Conservation (phyloP, 1,139 yeast genomes). For the Casaregolazyma lundiana region DNA sequence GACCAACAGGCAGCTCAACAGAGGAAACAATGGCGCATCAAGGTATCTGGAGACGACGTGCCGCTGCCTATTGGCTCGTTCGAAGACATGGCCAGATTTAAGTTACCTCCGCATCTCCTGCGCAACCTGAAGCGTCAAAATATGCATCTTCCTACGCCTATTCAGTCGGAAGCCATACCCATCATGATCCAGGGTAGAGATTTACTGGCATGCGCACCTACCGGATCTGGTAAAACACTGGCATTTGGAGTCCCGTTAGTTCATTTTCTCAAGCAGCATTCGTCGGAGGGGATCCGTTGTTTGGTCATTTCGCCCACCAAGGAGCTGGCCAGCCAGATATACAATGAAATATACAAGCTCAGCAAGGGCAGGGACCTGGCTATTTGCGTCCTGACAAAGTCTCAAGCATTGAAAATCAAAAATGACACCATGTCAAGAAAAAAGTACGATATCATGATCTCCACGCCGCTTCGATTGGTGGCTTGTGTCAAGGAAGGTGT, state of each 20-base stretch:
- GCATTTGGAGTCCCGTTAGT: constrained; percentile 83
- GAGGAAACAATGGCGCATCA: constrained; percentile 54
- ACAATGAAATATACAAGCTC: constrained; percentile 59
- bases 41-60: constrained; percentile 69
- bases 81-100: constrained; percentile 68
- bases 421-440: constrained; percentile 46
- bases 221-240: constrained; percentile 89
- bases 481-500: constrained; percentile 64
- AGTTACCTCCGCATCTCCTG: constrained; percentile 58
- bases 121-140: constrained; percentile 63
- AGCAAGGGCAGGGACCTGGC: constrained; percentile 49
- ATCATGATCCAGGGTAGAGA: constrained; percentile 60
- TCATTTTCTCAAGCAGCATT: constrained; percentile 40
- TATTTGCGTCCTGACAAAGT: constrained; percentile 67
- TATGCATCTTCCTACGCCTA: constrained; percentile 83
- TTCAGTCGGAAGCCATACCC: constrained; percentile 85
- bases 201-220: constrained; percentile 84
- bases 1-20: constrained; percentile 54
- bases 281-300: constrained; percentile 54
- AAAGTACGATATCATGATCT: constrained; percentile 73
- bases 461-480: constrained; percentile 85
- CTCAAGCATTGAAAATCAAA: constrained; percentile 65
- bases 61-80: constrained; percentile 90
- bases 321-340: constrained; percentile 84
- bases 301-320: constrained; percentile 88